Percentiles rank a stretch among this genome's conserved stretches.
Evolutionary conservation across 371 early-diverging fungal genomes (phyloP).

Genomic region (Mortierella sp.): DNA sequence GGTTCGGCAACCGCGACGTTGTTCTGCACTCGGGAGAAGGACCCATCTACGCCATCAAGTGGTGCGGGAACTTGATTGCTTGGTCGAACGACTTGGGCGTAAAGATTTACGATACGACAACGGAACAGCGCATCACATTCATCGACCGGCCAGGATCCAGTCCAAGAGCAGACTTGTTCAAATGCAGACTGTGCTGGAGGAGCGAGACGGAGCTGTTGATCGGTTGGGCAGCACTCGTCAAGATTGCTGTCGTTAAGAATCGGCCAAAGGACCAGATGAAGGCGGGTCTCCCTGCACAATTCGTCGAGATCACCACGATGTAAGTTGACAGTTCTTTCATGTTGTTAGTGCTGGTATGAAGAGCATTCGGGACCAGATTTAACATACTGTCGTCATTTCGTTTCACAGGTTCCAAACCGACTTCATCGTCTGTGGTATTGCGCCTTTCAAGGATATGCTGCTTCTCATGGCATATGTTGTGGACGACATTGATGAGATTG

Average conservation of each 20-base stretch:
- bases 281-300: slow-evolving; percentile 65
- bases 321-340: slow-evolving; percentile 24
- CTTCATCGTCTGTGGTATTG: slow-evolving; percentile 91
- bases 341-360: neutral
- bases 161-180: slow-evolving; percentile 90
- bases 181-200: slow-evolving; percentile 91
- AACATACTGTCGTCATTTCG: neutral
- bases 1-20: slow-evolving; percentile 76
- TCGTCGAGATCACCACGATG: slow-evolving; percentile 85
- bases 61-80: slow-evolving; percentile 88
- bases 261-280: slow-evolving; percentile 50
- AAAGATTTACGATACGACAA: slow-evolving; percentile 83
- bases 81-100: slow-evolving; percentile 95
- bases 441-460: slow-evolving; percentile 82
- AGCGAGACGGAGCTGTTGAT: slow-evolving; percentile 81
- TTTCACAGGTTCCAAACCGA: slow-evolving; percentile 80
- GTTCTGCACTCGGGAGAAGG: slow-evolving; percentile 90
- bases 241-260: slow-evolving; percentile 82
- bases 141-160: slow-evolving; percentile 84
- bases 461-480: slow-evolving; percentile 83
- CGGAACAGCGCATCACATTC: slow-evolving; percentile 83
- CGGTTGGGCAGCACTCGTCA: slow-evolving; percentile 96
- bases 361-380: neutral
- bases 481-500: slow-evolving; percentile 59
- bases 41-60: slow-evolving; percentile 87